phyloP scores from a whole-genome alignment of 805 yeast species.

The Metschnikowia continentalis region DNA sequence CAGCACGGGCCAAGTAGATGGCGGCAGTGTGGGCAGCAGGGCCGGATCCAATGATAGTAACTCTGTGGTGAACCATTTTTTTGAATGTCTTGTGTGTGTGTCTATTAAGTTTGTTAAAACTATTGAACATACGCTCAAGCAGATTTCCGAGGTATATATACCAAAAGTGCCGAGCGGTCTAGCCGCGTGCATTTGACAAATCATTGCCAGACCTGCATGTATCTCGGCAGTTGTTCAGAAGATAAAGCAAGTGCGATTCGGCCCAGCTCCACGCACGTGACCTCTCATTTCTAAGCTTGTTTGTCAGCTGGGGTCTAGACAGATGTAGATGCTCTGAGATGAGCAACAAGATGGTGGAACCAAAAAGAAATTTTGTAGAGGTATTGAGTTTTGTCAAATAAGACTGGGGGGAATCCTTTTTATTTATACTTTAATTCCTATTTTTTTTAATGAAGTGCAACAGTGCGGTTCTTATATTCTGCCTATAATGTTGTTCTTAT shows the following conservation, averaged over 20 bases:
- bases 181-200: conserved; percentile 12
- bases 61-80: conserved; percentile 79
- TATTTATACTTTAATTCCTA: too few species aligned
- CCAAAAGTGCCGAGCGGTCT: conserved; percentile 3
- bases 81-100: conserved; percentile 4
- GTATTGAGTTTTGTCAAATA: background rate
- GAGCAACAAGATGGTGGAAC: background rate
- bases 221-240: background rate
- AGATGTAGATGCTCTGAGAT: background rate
- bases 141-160: conserved; percentile 6
- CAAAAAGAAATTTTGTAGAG: too few species aligned
- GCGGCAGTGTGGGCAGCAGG: conserved; percentile 99
- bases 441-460: too few species aligned
- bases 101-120: background rate
- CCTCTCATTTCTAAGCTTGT: background rate
- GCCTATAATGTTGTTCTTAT: background rate
- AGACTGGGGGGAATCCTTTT: too few species aligned
- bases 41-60: conserved; percentile 91
- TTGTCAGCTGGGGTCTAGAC: background rate
- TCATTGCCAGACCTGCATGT: conserved; percentile 5
- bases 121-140: background rate
- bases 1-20: conserved; percentile 93
- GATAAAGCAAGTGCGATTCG: background rate
- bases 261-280: background rate
- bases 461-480: too few species aligned